Base-by-base conservation (phyloP, 805 yeast species). In the Wickerhamiella sergipiensis region DNA sequence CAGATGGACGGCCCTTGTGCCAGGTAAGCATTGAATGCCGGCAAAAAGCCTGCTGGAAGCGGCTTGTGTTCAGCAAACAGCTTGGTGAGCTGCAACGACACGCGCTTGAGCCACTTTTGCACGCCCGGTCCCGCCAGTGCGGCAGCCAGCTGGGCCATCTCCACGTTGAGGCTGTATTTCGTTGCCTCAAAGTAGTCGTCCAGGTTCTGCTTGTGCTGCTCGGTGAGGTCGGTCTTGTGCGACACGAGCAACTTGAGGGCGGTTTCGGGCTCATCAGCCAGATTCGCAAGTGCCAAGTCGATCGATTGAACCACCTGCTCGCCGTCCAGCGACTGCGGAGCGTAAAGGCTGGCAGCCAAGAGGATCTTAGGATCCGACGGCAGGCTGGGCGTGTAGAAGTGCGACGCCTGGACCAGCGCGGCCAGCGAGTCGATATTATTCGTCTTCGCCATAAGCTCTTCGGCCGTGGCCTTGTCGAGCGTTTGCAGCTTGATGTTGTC, bases 41-140 rank as follows among this genome's bases (percentile, higher is more conserved):
- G 19, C 40, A 36, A 36, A 9, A 36, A 36, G 40, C 19, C 40
- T 3, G 19, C 17, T 4, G 19, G 19, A 2, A 23, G 29, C 23
- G 9, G 10, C 9, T 45, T 46, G 3, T 39, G 22, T 43, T 58
- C 59, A 13, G 59, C 55, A 18, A 46, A 47, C 3, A 43, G 29
- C 19, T 45, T 48, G 0, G 62, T 59, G 36, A 58, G 51, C n/a
- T 54, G 56, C 8, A 55, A 51, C 1, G 58, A 58, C 1, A 39
- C 53, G 6, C 52, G 47, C 23, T 57, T 56, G 6, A 57, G 51
- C 57, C 56, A 59, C 5, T 49, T 46, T 8, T 22, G 38, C 12
- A 10, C 17, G 2, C 40, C 49, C 22, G 29, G 12, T 2, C 21
- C 46, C 19, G 18, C n/a, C 12, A 46, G 21, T 3, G 12, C 15